Percentiles rank a stretch among this genome's conserved stretches.
These are phyloP conservation scores for Lodderomyces theae DNA, from an alignment of 1,139 yeast genomes.

Conservation along the genomic window DNA sequence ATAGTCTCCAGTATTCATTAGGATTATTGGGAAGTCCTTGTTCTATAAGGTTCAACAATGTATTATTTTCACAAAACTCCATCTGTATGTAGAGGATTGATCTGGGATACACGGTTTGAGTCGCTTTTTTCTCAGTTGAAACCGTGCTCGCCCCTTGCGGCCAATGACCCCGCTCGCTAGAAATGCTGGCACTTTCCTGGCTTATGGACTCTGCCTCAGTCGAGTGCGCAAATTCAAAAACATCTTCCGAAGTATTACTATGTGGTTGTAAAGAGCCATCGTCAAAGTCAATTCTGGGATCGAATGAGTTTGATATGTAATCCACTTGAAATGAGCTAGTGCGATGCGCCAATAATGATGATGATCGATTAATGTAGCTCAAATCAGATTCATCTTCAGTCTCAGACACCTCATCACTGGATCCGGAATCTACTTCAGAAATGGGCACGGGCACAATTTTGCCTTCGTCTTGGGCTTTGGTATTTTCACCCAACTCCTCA, in stretches of 20 bases:
- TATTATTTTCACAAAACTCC: slow-evolving; percentile 97
- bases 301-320: slow-evolving; percentile 64
- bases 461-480: background rate
- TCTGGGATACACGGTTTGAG: slow-evolving; percentile 22
- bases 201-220: slow-evolving; percentile 13
- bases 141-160: too few species aligned
- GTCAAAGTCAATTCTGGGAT: slow-evolving; percentile 60
- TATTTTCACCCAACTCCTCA: slow-evolving; percentile 53
- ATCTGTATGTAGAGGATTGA: slow-evolving; percentile 80
- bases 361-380: slow-evolving; percentile 20
- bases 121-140: background rate
- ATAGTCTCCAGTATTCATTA: slow-evolving; percentile 84
- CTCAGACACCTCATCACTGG: slow-evolving; percentile 5
- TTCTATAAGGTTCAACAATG: slow-evolving; percentile 76
- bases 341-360: slow-evolving; percentile 29
- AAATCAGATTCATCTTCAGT: slow-evolving; percentile 11
- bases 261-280: slow-evolving; percentile 18
- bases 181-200: background rate
- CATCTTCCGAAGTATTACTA: slow-evolving; percentile 17
- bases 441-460: background rate
- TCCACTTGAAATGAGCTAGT: slow-evolving; percentile 51
- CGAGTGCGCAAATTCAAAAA: slow-evolving; percentile 30
- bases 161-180: background rate
- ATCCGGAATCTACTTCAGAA: background rate
- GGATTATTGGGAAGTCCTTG: slow-evolving; percentile 73